Evolutionary conservation across 2,329 filamentous ascomycete genomes (phyloP), one percentile per base, ranked within the genome.

Genomic region (Ilyonectria robusta): DNA sequence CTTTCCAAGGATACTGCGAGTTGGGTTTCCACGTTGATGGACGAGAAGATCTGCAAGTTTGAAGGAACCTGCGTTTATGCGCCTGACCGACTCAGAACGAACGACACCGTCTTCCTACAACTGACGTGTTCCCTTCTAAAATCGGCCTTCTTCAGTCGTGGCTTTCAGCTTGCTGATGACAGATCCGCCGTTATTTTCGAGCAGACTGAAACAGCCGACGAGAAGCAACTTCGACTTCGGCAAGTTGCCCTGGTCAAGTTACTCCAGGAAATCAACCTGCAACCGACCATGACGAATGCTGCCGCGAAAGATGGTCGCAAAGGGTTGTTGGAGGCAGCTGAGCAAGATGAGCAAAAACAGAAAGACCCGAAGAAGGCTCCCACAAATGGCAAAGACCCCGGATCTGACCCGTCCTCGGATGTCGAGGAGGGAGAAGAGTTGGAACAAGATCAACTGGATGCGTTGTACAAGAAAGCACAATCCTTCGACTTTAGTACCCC

Each of bases 401-500:
- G 72, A 0, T 90, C 91, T 1, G 83, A 91, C 0, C 81, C 82
- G 1, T 83, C 85, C 6, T 93, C 92, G 10, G 93, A 93, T 53
- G 85, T 85, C 0, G 95, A 98, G 72, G 95, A 98, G 40, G 94
- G 94, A 2, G 88, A 95, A 74, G 95, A 98, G 80, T 87, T 99
- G 0, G 94, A 98, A 77, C 94, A 98, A 79, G 95, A 97, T 74
- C 96, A 99, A 78, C 91, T 99, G 4, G 96, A 99, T 78, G 90
- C 93, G 0, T 82, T 99, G 1, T 99, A 99, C 81, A 94, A 92
- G 76, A 99, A 99, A 78, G 96, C 96, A 0, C 96, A 99, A 77
- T 95, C 94, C 0, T 98, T 98, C 75, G 96, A 99, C 79, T 98
- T 99, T 77, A 89, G 90, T 77, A 98, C 95, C 0, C 95, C 95